These are phyloP conservation scores for Hydnomerulius pinastri DNA, from an alignment of 768 basidiomycete genomes.

Conservation along the genomic window DNA sequence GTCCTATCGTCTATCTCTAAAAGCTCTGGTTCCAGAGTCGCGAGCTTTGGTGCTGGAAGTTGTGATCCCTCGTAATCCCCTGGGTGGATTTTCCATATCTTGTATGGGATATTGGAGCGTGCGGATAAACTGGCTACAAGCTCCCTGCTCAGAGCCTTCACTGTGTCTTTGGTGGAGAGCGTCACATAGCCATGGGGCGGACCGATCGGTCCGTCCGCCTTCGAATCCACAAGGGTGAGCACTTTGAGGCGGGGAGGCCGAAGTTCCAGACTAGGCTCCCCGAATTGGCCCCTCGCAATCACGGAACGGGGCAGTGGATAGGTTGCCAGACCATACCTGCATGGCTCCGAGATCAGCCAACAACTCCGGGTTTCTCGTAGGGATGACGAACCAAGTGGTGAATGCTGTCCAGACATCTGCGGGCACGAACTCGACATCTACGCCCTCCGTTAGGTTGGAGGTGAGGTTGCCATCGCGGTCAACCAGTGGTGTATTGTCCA, in stretches of 20 bases:
- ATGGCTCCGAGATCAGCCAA: neutral
- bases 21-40: slow-evolving; percentile 38
- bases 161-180: slow-evolving; percentile 54
- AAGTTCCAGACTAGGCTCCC: slow-evolving; percentile 64
- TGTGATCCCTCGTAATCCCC: slow-evolving; percentile 34
- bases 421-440: slow-evolving; percentile 78
- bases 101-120: slow-evolving; percentile 42
- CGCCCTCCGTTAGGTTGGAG: slow-evolving; percentile 53
- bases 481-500: slow-evolving; percentile 72
- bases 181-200: slow-evolving; percentile 39
- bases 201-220: slow-evolving; percentile 29
- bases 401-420: slow-evolving; percentile 70
- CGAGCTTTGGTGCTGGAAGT: slow-evolving; percentile 29
- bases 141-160: slow-evolving; percentile 42
- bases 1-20: slow-evolving; percentile 46
- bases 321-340: slow-evolving; percentile 70
- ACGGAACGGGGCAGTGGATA: slow-evolving; percentile 66
- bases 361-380: neutral
- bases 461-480: slow-evolving; percentile 50
- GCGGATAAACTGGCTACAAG: slow-evolving; percentile 41
- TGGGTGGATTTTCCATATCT: slow-evolving; percentile 63
- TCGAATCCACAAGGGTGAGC: slow-evolving; percentile 41
- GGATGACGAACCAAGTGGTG: slow-evolving; percentile 50
- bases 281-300: slow-evolving; percentile 55
- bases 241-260: slow-evolving; percentile 67